A percentile compares a stretch with the other conserved stretches of the same genome.
phyloP scores from a whole-genome alignment of 345 rosid genomes.

The Physaria fendleri region DNA sequence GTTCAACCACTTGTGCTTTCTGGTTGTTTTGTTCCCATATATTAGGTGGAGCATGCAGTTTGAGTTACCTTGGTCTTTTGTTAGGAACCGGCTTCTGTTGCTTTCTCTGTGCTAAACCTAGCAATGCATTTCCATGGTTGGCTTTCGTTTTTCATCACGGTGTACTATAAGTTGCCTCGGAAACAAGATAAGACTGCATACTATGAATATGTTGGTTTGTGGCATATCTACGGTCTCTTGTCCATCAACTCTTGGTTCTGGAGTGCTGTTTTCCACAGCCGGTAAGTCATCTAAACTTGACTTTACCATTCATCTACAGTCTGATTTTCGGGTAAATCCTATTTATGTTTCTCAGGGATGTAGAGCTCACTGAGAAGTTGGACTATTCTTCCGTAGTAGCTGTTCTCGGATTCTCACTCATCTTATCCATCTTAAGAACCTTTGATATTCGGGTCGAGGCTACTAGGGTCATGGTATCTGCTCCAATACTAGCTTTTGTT shows the following conservation, averaged over 20 bases:
- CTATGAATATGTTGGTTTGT: slow-evolving; percentile 57
- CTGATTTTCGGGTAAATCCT: not conserved
- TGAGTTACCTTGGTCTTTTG: not conserved
- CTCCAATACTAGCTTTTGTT: slow-evolving; percentile 63
- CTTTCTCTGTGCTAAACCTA: slow-evolving; percentile 63
- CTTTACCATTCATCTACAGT: not conserved
- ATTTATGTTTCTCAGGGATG: slow-evolving; percentile 40
- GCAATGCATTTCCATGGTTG: slow-evolving; percentile 75
- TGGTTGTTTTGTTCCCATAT: not conserved
- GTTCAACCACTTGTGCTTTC: not conserved
- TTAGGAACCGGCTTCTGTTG: slow-evolving; percentile 72
- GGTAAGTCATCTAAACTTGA: slow-evolving; percentile 42
- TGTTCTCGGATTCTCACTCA: slow-evolving; percentile 60
- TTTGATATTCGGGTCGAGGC: slow-evolving; percentile 62
- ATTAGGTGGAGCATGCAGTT: not conserved
- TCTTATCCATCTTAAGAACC: slow-evolving; percentile 49
- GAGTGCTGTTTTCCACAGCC: slow-evolving; percentile 70
- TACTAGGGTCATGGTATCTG: slow-evolving; percentile 65
- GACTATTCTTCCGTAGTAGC: slow-evolving; percentile 77
- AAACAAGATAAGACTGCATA: slow-evolving; percentile 46
- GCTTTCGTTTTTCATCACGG: slow-evolving; percentile 63
- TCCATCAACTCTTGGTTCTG: slow-evolving; percentile 76
- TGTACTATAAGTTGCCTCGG: slow-evolving; percentile 53
- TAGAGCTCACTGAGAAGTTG: slow-evolving; percentile 65
- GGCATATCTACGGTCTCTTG: slow-evolving; percentile 56